Evolutionary conservation across 1,139 yeast genomes (phyloP).

Genomic region (Lodderomyces jiufengensis): DNA sequence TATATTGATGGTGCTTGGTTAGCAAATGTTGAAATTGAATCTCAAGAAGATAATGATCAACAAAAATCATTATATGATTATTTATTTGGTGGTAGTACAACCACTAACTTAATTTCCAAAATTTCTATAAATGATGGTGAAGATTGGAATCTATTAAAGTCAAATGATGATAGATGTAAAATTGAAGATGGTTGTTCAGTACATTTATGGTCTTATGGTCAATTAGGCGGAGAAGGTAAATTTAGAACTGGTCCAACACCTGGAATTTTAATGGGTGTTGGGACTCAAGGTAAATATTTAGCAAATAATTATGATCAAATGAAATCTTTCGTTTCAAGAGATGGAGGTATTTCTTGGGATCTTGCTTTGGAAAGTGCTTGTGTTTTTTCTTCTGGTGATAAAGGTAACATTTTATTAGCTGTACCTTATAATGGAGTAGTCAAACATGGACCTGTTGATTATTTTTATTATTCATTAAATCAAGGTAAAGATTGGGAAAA

Average conservation of each 20-base stretch:
- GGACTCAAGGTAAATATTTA: conserved; percentile 44
- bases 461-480: conserved; percentile 62
- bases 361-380: conserved; percentile 53
- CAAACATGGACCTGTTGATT: conserved; percentile 17
- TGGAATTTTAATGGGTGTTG: conserved; percentile 63
- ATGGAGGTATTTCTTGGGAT: conserved; percentile 76
- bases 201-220: conserved; percentile 49
- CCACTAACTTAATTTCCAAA: conserved; percentile 19
- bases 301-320: conserved; percentile 21
- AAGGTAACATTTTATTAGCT: conserved; percentile 73
- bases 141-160: conserved; percentile 53
- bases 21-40: conserved; percentile 36
- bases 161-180: conserved; percentile 46
- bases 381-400: conserved; percentile 68
- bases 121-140: conserved; percentile 65
- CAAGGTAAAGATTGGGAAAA: conserved; percentile 69
- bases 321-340: conserved; percentile 64
- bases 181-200: conserved; percentile 51
- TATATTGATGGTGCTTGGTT: conserved; percentile 72
- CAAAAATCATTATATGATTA: conserved; percentile 25
- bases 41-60: conserved; percentile 12
- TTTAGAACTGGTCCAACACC: conserved; percentile 67
- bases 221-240: conserved; percentile 53
- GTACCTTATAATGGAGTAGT: conserved; percentile 38
- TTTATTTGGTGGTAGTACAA: conserved; percentile 24